Percentiles rank a stretch among this genome's conserved stretches.
phyloP scores from a whole-genome alignment of 495 filamentous ascomycete genomes.

The Alectoria sarmentosa region DNA sequence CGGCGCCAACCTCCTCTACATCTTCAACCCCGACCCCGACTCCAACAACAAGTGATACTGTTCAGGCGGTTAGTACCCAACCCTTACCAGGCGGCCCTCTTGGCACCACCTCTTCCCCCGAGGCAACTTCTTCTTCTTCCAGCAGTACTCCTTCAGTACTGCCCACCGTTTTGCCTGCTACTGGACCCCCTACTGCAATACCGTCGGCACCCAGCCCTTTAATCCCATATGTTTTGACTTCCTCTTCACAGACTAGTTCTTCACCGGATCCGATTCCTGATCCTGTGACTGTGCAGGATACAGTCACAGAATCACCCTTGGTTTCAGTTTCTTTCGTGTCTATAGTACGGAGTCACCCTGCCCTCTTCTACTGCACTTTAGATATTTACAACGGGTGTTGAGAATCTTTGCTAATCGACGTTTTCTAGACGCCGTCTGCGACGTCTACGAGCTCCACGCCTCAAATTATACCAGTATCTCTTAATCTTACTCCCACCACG shows the following conservation, averaged over 20 bases:
- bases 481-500: slow-evolving; percentile 12
- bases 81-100: slow-evolving; percentile 21
- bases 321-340: slow-evolving; percentile 25
- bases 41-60: slow-evolving; percentile 11
- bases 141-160: slow-evolving; percentile 14
- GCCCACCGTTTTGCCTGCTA: slow-evolving; percentile 22
- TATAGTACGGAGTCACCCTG: slow-evolving; percentile 24
- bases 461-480: slow-evolving; percentile 15
- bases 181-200: slow-evolving; percentile 15
- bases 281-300: slow-evolving; percentile 26
- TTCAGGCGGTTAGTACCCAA: slow-evolving; percentile 26
- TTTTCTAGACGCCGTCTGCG: slow-evolving; percentile 20
- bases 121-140: slow-evolving; percentile 24
- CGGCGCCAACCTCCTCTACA: slow-evolving; percentile 7
- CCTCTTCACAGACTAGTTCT: slow-evolving; percentile 18
- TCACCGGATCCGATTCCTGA: slow-evolving; percentile 19
- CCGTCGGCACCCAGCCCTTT: slow-evolving; percentile 12
- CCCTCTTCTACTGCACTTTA: not conserved
- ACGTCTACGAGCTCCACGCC: slow-evolving; percentile 21
- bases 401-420: not conserved
- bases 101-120: slow-evolving; percentile 21
- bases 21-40: slow-evolving; percentile 8
- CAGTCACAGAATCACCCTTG: slow-evolving; percentile 27
- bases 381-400: not conserved
- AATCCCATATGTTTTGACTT: slow-evolving; percentile 19